Base-by-base conservation (phyloP, 2,329 filamentous ascomycete genomes). In the Colletotrichum cereale region DNA sequence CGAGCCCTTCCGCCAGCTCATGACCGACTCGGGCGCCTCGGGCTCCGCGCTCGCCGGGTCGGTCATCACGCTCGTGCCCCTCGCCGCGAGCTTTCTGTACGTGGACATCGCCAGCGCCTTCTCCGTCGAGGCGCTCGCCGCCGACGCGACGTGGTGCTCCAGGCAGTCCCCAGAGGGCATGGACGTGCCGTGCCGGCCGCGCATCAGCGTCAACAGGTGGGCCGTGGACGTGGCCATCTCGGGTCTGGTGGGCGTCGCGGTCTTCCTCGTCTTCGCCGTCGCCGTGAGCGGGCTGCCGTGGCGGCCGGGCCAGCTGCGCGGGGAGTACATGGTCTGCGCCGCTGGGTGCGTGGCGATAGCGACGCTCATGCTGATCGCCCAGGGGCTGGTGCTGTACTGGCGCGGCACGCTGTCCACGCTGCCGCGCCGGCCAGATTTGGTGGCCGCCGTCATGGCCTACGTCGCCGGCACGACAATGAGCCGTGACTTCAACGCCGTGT, bases 371-470 rank as follows among this genome's bases (percentile, higher is more conserved):
- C 66, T 75, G 24, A 36, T 66, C 34, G 67, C 72, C 63, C 62
- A 75, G 40, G 68, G 66, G 38, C 58, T 74, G 31, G 61, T 75
- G 29, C 57, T 67, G 3, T 44, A 74, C 40, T 76, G 75, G 75
- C 70, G 75, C 7, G 40, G 73, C n/a, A 34, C 26, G n/a, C 67
- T 76, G 21, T 75, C 75, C 48, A 67, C 73, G 36, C 53, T 77
- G 42, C 75, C 75, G 14, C 68, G 75, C n/a, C 55, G 73, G 29
- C 75, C 75, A 10, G 74, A 75, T 62, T 73, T 68, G 10, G 74
- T 76, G 6, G 75, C 74, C 5, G 69, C 73, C 18, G 75, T 77
- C 34, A 77, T 77, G 75, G 75, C 75, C 36, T 77, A 77, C 42
- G 74, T 76, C 8, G 75, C 75, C 2, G 67, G 66, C 11, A 76